Conservation (phyloP, 352 stramenopile species). For the Pilasporangium apinafurcum region DNA sequence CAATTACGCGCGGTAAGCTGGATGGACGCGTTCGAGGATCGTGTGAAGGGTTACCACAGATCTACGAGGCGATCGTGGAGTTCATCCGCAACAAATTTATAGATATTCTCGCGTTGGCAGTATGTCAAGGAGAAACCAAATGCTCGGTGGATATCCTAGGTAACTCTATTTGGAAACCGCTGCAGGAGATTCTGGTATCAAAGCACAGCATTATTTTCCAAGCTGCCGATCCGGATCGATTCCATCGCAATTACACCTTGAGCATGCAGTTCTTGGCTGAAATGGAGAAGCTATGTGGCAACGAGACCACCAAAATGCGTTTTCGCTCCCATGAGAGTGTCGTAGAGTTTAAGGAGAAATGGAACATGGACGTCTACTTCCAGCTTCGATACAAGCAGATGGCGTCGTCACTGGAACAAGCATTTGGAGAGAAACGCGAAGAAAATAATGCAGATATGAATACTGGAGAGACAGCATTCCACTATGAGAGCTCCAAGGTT, state of each 20-base stretch:
- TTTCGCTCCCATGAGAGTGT: constrained; percentile 71
- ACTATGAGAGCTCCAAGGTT: constrained; percentile 44
- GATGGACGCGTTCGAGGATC: constrained; percentile 68
- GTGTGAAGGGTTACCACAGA: constrained; percentile 61
- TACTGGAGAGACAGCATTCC: constrained; percentile 9
- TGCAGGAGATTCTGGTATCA: constrained; percentile 52
- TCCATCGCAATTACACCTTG: constrained; percentile 77
- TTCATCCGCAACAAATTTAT: constrained; percentile 72
- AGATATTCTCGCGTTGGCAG: constrained; percentile 40
- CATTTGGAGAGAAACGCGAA: constrained; percentile 31
- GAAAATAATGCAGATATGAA: constrained; percentile 6
- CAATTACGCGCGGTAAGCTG: constrained; percentile 66
- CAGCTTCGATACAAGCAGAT: constrained; percentile 64
- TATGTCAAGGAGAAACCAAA: constrained; percentile 65
- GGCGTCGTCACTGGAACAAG: constrained; percentile 33
- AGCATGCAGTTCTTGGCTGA: constrained; percentile 63
- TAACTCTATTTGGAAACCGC: constrained; percentile 77
- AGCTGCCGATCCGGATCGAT: constrained; percentile 63
- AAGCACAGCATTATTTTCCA: constrained; percentile 84
- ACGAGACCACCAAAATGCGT: constrained; percentile 41
- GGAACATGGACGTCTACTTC: constrained; percentile 87
- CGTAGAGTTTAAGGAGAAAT: constrained; percentile 81
- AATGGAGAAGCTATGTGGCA: constrained; percentile 61
- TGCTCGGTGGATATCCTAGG: constrained; percentile 73
- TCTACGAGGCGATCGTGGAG: constrained; percentile 68